Evolutionary conservation across 2,329 filamentous ascomycete species (phyloP).

Genomic region (Phoma sp.): DNA sequence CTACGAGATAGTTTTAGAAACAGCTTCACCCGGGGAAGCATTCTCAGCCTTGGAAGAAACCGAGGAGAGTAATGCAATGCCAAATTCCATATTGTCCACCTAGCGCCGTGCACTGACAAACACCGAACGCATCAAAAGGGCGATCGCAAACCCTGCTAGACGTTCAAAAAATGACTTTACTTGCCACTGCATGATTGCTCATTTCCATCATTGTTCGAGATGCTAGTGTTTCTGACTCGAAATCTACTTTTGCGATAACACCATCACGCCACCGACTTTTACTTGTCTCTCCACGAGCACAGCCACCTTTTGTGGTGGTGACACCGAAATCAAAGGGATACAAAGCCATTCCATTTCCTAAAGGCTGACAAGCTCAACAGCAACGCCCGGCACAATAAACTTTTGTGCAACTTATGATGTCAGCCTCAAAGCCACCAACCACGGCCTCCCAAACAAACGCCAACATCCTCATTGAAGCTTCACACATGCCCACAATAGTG

Average conservation of each 20-base stretch:
- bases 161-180: not conserved
- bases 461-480: not conserved
- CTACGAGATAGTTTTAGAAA: constrained; percentile 31
- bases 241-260: not conserved
- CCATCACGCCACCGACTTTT: constrained; percentile 3
- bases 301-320: not conserved
- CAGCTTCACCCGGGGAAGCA: constrained; percentile 28
- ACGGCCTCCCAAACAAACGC: not conserved
- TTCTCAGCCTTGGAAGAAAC: constrained; percentile 25
- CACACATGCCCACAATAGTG: constrained; percentile 1
- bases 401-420: not conserved
- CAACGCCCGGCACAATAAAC: not conserved
- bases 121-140: not conserved
- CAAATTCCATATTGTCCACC: not conserved
- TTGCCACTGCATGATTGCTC: not conserved
- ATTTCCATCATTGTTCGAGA: not conserved
- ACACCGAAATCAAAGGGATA: not conserved
- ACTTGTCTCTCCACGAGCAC: constrained; percentile 2
- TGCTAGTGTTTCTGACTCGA: not conserved
- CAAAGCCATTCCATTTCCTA: not conserved
- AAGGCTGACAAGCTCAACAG: not conserved
- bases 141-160: not conserved
- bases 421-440: not conserved
- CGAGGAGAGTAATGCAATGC: not conserved
- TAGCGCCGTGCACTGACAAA: not conserved